phyloP scores from a whole-genome alignment of 176 grass and related monocot species.

The Puccinellia tenuiflora region DNA sequence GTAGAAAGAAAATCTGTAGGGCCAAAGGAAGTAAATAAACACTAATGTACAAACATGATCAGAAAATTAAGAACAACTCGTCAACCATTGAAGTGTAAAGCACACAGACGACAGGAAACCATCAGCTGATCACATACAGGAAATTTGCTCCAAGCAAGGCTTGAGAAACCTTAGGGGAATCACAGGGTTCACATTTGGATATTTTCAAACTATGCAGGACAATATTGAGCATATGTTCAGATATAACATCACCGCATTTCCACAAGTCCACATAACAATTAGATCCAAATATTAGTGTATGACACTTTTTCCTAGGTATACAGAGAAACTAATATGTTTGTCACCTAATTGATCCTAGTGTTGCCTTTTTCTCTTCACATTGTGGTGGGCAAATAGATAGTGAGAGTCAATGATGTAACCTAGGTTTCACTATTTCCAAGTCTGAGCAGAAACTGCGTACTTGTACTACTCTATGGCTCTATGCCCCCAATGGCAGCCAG shows the following conservation, averaged over 20 bases:
- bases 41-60: not conserved
- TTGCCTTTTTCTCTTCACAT: not conserved
- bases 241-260: slow-evolving; percentile 7
- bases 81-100: not conserved
- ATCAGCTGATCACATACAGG: not conserved
- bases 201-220: slow-evolving; percentile 10
- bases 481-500: not conserved
- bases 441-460: not conserved
- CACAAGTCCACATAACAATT: not conserved
- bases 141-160: not conserved
- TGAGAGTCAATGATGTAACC: not conserved
- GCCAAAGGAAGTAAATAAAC: not conserved
- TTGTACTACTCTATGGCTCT: not conserved
- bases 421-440: not conserved
- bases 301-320: not conserved
- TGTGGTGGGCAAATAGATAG: not conserved
- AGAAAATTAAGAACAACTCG: not conserved
- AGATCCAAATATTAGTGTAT: not conserved
- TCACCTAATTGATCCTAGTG: not conserved
- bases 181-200: not conserved
- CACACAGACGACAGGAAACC: not conserved
- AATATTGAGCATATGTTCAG: not conserved
- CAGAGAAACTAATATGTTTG: slow-evolving; percentile 7
- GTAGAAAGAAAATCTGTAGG: not conserved
- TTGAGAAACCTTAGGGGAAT: not conserved